A percentile compares a stretch with the other conserved stretches of the same genome.
Evolutionary conservation across 148 eudicot genomes (phyloP).

Genomic region (Diospyros kaki): DNA sequence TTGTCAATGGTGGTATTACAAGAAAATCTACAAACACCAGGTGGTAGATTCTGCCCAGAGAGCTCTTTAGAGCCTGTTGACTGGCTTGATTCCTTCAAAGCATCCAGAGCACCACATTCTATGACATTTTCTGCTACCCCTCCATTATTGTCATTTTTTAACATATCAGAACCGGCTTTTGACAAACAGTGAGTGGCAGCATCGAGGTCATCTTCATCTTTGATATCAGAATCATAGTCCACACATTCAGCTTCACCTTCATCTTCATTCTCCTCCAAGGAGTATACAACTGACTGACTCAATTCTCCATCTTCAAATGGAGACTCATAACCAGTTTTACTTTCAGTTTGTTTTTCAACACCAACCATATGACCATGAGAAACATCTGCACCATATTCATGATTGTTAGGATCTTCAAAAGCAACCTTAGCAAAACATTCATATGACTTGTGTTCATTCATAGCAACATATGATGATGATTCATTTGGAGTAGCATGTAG

Average conservation of each 20-base stretch:
- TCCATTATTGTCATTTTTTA: slow-evolving; percentile 18
- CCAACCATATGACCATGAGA: slow-evolving; percentile 21
- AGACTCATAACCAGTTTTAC: slow-evolving; percentile 56
- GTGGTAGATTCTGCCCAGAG: slow-evolving; percentile 18
- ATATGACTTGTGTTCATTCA: background rate
- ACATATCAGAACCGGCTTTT: slow-evolving; percentile 34
- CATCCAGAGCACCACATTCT: slow-evolving; percentile 5
- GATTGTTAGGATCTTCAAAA: slow-evolving; percentile 19
- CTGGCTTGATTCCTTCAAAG: slow-evolving; percentile 13
- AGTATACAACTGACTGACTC: slow-evolving; percentile 36
- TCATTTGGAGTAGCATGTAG: too few relatives aligned
- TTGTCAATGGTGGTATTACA: background rate
- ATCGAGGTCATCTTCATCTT: slow-evolving; percentile 23
- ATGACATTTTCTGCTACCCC: background rate
- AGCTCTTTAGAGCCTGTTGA: slow-evolving; percentile 12
- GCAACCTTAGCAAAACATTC: slow-evolving; percentile 12
- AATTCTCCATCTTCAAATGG: slow-evolving; percentile 78
- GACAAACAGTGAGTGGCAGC: slow-evolving; percentile 34
- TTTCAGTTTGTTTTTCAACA: slow-evolving; percentile 18
- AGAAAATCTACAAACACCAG: slow-evolving; percentile 8
- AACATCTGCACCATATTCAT: slow-evolving; percentile 20
- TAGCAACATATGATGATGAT: slow-evolving; percentile 8
- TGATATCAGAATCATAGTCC: slow-evolving; percentile 52
- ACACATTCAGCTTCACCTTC: slow-evolving; percentile 53
- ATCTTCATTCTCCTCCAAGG: slow-evolving; percentile 47